Percentiles rank a stretch among this genome's conserved stretches.
Conservation (phyloP, 305 asterid species). For the Fraxinus xanthoxyloides region DNA sequence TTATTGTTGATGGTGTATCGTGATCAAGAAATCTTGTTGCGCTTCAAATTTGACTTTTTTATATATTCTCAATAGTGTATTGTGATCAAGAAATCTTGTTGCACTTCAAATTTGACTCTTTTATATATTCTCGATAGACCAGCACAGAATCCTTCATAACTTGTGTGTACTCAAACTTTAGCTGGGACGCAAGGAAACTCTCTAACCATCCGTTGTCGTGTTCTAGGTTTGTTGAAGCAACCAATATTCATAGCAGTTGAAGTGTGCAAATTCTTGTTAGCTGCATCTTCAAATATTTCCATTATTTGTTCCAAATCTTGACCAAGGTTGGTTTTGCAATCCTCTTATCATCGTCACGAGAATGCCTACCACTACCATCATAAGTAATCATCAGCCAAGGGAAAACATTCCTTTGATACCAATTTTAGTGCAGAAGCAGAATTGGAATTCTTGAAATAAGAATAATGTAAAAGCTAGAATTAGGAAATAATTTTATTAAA, state of each 20-base stretch:
- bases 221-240: neutral
- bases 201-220: neutral
- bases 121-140: neutral
- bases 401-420: neutral
- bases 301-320: neutral
- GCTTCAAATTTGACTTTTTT: neutral
- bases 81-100: too few species aligned
- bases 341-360: neutral
- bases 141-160: neutral
- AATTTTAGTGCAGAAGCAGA: neutral
- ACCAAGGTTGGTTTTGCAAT: neutral
- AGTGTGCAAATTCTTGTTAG: neutral
- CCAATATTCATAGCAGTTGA: neutral
- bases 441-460: neutral
- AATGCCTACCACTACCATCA: neutral
- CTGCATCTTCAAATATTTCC: neutral
- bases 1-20: neutral
- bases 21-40: too few species aligned
- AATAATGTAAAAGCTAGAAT: neutral
- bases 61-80: neutral
- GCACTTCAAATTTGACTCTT: neutral
- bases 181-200: neutral
- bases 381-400: neutral
- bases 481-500: neutral
- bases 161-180: neutral